Evolutionary conservation across 2,329 filamentous ascomycete species (phyloP).

Genomic region (Nemania sp.): DNA sequence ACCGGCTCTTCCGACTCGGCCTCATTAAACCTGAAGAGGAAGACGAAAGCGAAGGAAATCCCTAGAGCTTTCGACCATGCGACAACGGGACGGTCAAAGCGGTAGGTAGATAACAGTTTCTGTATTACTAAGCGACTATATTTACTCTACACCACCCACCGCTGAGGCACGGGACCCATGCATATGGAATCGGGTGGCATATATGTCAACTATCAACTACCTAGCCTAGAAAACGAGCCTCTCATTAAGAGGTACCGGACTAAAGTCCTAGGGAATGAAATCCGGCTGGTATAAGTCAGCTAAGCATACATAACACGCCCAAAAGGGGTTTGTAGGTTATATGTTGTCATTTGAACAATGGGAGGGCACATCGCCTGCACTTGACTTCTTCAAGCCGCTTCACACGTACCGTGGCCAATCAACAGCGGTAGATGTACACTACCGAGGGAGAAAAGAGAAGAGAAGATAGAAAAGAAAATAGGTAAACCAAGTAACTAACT

Average conservation of each 20-base stretch:
- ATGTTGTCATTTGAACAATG: too few species aligned
- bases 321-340: too few species aligned
- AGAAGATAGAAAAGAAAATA: too few species aligned
- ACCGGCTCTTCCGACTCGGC: conserved; percentile 17
- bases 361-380: too few species aligned
- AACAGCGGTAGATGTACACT: too few species aligned
- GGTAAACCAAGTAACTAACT: too few species aligned
- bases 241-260: neutral
- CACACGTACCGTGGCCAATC: too few species aligned
- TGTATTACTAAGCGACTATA: conserved; percentile 17
- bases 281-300: too few species aligned
- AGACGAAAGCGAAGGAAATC: neutral
- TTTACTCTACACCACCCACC: neutral
- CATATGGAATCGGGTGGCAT: neutral
- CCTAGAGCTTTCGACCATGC: neutral
- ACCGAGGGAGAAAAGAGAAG: too few species aligned
- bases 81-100: conserved; percentile 14
- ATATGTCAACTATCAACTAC: conserved; percentile 4
- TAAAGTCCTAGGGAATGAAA: too few species aligned
- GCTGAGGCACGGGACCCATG: conserved; percentile 1
- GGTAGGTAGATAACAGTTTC: conserved; percentile 6
- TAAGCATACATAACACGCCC: too few species aligned
- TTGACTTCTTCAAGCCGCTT: too few species aligned
- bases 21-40: neutral
- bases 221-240: neutral